Evolutionary conservation across 805 yeast genomes (phyloP).

Genomic region (Yarrowia osloensis): DNA sequence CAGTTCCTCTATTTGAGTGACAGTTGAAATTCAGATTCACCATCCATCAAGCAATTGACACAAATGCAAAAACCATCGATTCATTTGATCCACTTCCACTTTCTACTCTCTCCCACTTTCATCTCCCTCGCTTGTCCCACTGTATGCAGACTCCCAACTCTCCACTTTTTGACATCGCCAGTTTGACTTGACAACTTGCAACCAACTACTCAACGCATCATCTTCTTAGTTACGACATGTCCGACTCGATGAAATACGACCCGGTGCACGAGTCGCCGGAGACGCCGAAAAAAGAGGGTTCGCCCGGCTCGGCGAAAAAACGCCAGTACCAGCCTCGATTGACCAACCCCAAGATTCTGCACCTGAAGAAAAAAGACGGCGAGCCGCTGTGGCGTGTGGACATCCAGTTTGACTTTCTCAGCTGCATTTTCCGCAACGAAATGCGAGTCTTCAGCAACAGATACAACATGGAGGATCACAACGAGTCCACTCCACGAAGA

Average conservation of each 20-base stretch:
- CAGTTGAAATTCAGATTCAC: too few relatives aligned
- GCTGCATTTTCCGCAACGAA: constrained; percentile 62
- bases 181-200: too few relatives aligned
- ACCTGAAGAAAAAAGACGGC: constrained; percentile 83
- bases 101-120: too few relatives aligned
- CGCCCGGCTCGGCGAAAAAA: constrained; percentile 10
- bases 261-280: constrained; percentile 29
- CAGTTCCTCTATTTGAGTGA: too few relatives aligned
- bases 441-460: constrained; percentile 60
- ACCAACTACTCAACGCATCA: too few relatives aligned
- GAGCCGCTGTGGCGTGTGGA: constrained; percentile 89
- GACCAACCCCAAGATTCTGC: constrained; percentile 42
- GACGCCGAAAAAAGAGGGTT: constrained; percentile 21
- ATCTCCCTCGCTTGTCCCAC: too few relatives aligned
- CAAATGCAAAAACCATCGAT: too few relatives aligned
- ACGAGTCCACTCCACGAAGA: neutral
- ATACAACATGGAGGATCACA: constrained; percentile 40
- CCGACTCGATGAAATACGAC: constrained; percentile 23
- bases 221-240: too few relatives aligned
- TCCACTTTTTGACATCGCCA: too few relatives aligned
- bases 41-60: too few relatives aligned
- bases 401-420: constrained; percentile 78
- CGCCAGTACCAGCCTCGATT: constrained; percentile 18
- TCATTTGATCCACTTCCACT: too few relatives aligned
- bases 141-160: too few relatives aligned